Evolutionary conservation across 2,329 filamentous ascomycete genomes (phyloP).

Genomic region (Botrytis deweyae): DNA sequence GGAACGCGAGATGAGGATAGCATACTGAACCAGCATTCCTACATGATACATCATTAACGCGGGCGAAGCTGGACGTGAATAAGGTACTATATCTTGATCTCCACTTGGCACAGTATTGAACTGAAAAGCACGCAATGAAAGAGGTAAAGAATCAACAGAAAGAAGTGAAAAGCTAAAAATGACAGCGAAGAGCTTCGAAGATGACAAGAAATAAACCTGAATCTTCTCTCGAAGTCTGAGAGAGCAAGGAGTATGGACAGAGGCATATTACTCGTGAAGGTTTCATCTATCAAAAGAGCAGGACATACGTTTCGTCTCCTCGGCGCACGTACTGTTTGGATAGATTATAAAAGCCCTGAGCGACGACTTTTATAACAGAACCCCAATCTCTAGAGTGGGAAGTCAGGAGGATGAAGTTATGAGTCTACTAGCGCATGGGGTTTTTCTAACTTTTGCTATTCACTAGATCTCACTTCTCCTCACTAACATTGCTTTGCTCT

Average conservation of each 20-base stretch:
- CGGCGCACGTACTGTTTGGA: not conserved
- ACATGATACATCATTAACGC: not conserved
- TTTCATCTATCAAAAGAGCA: too few species aligned
- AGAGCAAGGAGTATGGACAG: too few species aligned
- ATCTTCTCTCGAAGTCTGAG: too few species aligned
- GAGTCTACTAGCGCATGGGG: not conserved
- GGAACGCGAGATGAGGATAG: rapidly evolving
- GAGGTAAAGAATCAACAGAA: not conserved
- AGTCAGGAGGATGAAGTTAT: not conserved
- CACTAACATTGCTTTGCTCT: not conserved
- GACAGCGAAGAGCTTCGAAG: too few species aligned
- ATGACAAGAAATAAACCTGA: too few species aligned
- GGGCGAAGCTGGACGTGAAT: not conserved
- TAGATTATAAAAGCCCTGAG: not conserved
- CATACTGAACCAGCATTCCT: not conserved
- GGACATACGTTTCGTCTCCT: too few species aligned
- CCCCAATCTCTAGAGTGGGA: rapidly evolving
- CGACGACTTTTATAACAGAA: not conserved
- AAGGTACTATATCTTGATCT: not conserved
- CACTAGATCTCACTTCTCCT: too few species aligned
- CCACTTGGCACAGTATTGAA: not conserved
- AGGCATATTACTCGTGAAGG: too few species aligned
- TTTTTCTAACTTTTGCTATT: not conserved
- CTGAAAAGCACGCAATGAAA: not conserved
- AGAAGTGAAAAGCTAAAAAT: too few species aligned